phyloP scores from a whole-genome alignment of 2,329 filamentous ascomycete genomes.

The Bipolaris sorokiniana region DNA sequence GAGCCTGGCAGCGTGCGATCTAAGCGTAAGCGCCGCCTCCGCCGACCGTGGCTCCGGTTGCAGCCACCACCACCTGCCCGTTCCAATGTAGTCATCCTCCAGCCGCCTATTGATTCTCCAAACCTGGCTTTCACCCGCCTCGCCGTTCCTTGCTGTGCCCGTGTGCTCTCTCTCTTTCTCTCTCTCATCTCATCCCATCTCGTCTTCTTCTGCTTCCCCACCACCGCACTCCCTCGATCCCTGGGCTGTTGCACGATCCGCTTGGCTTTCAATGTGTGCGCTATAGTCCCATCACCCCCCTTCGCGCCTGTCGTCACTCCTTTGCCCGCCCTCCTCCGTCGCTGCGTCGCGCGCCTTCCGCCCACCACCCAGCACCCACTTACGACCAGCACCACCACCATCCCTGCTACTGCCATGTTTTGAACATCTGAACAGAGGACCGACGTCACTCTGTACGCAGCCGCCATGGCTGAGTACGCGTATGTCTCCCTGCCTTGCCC shows the following conservation, averaged over 20 bases:
- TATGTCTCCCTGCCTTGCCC: constrained; percentile 18
- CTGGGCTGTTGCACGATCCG: background rate
- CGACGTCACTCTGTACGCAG: constrained; percentile 4
- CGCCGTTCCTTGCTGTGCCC: background rate
- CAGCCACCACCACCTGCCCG: constrained; percentile 24
- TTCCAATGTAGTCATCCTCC: constrained; percentile 17
- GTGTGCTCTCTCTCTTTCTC: background rate
- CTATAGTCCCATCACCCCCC: constrained; percentile 10
- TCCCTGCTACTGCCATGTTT: constrained; percentile 18
- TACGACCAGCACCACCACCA: too few species aligned
- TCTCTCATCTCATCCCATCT: background rate
- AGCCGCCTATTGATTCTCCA: background rate
- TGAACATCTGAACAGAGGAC: constrained; percentile 6
- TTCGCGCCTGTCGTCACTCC: constrained; percentile 41
- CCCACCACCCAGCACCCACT: background rate
- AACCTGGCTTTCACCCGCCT: background rate
- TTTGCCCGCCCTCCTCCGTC: constrained; percentile 31
- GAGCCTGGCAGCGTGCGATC: constrained; percentile 8
- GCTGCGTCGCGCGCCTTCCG: background rate
- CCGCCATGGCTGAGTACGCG: constrained; percentile 35
- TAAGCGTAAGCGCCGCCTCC: constrained; percentile 23
- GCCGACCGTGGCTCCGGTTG: constrained; percentile 15
- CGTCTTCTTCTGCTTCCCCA: background rate
- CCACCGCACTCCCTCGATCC: background rate
- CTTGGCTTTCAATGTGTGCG: constrained; percentile 14